phyloP scores from a whole-genome alignment of 1,284 basidiomycete genomes.

The Malassezia yamatoensis region DNA sequence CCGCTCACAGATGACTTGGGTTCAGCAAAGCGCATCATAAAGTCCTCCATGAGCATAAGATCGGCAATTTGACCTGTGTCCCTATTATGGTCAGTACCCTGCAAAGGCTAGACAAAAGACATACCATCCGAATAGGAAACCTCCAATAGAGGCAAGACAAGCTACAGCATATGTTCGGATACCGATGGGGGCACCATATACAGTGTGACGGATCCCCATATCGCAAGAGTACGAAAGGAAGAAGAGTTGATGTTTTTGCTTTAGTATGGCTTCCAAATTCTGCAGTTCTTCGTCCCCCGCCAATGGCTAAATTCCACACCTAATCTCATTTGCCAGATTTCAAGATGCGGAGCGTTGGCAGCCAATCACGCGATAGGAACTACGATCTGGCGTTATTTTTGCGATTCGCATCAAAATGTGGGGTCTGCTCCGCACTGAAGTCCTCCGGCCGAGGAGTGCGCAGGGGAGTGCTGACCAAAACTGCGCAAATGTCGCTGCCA shows the following conservation, averaged over 20 bases:
- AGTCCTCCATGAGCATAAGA: slow-evolving; percentile 65
- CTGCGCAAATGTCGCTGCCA: too few species aligned
- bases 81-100: not conserved
- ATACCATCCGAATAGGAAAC: slow-evolving; percentile 60
- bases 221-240: not conserved
- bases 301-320: not conserved
- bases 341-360: too few species aligned
- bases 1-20: not conserved
- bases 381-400: too few species aligned
- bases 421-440: too few species aligned
- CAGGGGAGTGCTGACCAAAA: too few species aligned
- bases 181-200: slow-evolving; percentile 36
- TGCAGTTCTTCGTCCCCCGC: not conserved
- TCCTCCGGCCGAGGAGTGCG: too few species aligned
- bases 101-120: not conserved
- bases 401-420: too few species aligned
- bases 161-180: slow-evolving; percentile 59
- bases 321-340: too few species aligned
- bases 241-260: not conserved
- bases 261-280: not conserved
- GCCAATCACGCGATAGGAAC: too few species aligned
- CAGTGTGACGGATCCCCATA: slow-evolving; percentile 1
- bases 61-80: slow-evolving; percentile 70
- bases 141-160: slow-evolving; percentile 64
- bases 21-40: slow-evolving; percentile 57